Evolutionary conservation across 805 yeast genomes (phyloP), one percentile per base, ranked within the genome.

Genomic region (Starmerella scarabaei): DNA sequence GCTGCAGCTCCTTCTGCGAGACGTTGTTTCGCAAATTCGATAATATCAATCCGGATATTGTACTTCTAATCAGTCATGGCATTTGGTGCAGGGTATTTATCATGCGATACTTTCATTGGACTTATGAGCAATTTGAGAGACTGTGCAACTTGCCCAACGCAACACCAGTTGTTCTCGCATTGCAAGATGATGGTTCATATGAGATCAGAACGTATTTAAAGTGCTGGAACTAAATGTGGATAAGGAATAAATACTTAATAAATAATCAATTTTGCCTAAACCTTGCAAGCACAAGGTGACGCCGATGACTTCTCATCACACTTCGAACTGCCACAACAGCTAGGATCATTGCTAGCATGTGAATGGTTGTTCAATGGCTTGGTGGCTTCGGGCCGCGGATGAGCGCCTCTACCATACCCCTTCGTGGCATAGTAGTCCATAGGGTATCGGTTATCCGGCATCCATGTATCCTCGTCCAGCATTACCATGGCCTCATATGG

Each of bases 401-500:
- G 55, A 49, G 73, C 66, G 5, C 95, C 96, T 48, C 96, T 69
- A 9, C 96, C 96, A 53, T 85, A 86, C 1, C 98, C 97, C 37
- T 84, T 81, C 50, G 72, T 71, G 6, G 79, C 75, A 55, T 91
- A 91, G 57, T 88, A 91, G 57, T 91, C 97, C 98, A 91, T 91
- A 8, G 96, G 96, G 56, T 91, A 91, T 42, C 68, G 76, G 1
- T 65, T 65, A 9, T 37, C 40, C 5, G 47, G 51, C 40, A 34
- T 41, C 55, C 50, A 56, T 18, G 30, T 35, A 53, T 85, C 96
- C 34, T 76, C 69, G 6, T 73, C 79, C 50, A 91, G 59, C 69
- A 85, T 71, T 4, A 86, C 94, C 83, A 82, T 84, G 0, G 95
- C 84, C 56, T 91, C 98, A 57, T 91, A 91, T 0, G 98, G 98